phyloP scores from a whole-genome alignment of 768 basidiomycete species.

The Trametes maxima region DNA sequence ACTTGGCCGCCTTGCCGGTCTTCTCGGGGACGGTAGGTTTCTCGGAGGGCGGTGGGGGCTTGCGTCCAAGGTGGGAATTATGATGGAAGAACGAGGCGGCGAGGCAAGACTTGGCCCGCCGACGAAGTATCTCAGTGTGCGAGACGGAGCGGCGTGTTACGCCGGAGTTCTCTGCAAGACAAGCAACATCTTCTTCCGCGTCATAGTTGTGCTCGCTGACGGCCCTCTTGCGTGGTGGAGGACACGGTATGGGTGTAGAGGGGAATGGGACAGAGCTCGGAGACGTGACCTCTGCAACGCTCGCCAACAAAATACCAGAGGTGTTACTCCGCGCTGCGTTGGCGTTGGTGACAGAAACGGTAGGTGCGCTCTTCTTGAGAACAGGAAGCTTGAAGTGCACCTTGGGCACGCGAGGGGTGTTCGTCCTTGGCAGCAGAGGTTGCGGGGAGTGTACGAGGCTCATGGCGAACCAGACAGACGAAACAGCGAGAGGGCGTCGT shows the following conservation, averaged over 20 bases:
- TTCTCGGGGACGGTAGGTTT: neutral
- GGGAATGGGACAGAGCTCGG: slow-evolving; percentile 42
- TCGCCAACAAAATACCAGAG: neutral
- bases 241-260: slow-evolving; percentile 30
- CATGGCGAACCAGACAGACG: slow-evolving; percentile 5
- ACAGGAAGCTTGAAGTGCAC: slow-evolving; percentile 24
- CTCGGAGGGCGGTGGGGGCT: neutral
- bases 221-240: slow-evolving; percentile 15
- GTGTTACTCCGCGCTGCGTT: slow-evolving; percentile 31
- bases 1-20: too few species aligned
- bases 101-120: slow-evolving; percentile 36
- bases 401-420: slow-evolving; percentile 17
- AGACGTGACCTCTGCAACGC: neutral
- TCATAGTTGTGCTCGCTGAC: slow-evolving; percentile 18
- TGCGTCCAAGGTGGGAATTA: slow-evolving; percentile 3
- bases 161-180: neutral
- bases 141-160: slow-evolving; percentile 1
- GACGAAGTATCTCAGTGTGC: slow-evolving; percentile 33
- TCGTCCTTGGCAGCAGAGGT: slow-evolving; percentile 10
- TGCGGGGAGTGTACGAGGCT: slow-evolving; percentile 11
- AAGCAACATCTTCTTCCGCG: slow-evolving; percentile 15
- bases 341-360: slow-evolving; percentile 39
- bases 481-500: neutral
- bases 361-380: slow-evolving; percentile 39
- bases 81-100: slow-evolving; percentile 27